Percentiles rank a stretch among this genome's conserved stretches.
Evolutionary conservation across 805 yeast genomes (phyloP).

Genomic region (Metschnikowia peoriensis): DNA sequence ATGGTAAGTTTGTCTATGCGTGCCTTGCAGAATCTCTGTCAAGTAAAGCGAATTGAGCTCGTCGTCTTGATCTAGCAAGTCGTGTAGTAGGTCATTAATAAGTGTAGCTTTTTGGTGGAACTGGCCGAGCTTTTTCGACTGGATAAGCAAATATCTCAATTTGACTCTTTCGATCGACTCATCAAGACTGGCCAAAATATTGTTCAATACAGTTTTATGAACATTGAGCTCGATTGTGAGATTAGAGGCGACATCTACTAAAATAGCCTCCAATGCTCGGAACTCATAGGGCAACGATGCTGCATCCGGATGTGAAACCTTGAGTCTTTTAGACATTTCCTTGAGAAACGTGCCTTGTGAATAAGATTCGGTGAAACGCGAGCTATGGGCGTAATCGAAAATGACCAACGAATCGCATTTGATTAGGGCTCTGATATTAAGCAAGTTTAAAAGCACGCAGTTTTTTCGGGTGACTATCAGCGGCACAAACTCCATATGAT

Average conservation of each 20-base stretch:
- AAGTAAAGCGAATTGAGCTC: slow-evolving; percentile 78
- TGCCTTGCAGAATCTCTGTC: slow-evolving; percentile 53
- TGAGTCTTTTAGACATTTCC: slow-evolving; percentile 40
- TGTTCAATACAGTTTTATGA: slow-evolving; percentile 71
- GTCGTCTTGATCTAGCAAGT: slow-evolving; percentile 83
- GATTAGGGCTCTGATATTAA: slow-evolving; percentile 52
- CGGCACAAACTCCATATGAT: slow-evolving; percentile 53
- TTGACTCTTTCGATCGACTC: slow-evolving; percentile 76
- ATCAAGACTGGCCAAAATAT: slow-evolving; percentile 75
- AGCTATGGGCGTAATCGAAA: slow-evolving; percentile 32
- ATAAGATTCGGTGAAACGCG: slow-evolving; percentile 41
- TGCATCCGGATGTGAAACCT: slow-evolving; percentile 27
- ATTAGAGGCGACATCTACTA: slow-evolving; percentile 75
- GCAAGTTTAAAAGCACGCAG: slow-evolving; percentile 46
- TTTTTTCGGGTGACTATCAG: slow-evolving; percentile 48
- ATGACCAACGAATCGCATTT: slow-evolving; percentile 51
- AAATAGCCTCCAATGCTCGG: slow-evolving; percentile 83
- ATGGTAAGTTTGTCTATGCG: slow-evolving; percentile 52
- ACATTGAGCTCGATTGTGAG: slow-evolving; percentile 85
- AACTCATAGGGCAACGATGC: slow-evolving; percentile 74
- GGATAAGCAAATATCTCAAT: slow-evolving; percentile 73
- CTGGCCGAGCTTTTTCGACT: slow-evolving; percentile 78
- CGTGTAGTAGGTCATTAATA: slow-evolving; percentile 82
- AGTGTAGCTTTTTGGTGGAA: slow-evolving; percentile 81
- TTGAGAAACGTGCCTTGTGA: slow-evolving; percentile 43